Conservation (phyloP, 352 stramenopile species). For the Globisporangium takayamanum region DNA sequence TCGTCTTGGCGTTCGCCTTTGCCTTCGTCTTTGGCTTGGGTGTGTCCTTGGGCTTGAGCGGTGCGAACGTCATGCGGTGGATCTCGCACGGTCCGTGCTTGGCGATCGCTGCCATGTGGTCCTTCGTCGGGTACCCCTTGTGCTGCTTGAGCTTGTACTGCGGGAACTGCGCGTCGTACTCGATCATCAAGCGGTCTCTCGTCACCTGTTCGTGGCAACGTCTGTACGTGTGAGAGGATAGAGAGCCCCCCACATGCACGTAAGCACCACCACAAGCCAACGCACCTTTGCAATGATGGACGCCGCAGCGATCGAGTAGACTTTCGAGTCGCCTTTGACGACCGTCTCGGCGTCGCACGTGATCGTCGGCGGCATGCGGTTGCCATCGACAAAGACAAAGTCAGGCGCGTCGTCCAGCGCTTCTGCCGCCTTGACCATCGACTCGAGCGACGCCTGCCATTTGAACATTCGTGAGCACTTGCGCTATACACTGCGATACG, state of each 20-base stretch:
- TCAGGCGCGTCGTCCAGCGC: slow-evolving; percentile 43
- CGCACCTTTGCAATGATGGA: slow-evolving; percentile 94
- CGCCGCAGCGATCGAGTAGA: slow-evolving; percentile 96
- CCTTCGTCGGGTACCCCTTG: slow-evolving; percentile 96
- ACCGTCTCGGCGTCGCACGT: slow-evolving; percentile 83
- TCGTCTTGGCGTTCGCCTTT: slow-evolving; percentile 4
- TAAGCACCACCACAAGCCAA: neutral
- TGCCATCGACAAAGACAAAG: slow-evolving; percentile 95
- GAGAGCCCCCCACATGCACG: neutral
- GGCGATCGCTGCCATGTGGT: slow-evolving; percentile 87
- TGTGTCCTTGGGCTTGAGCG: slow-evolving; percentile 80
- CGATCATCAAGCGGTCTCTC: slow-evolving; percentile 95
- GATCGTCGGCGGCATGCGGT: slow-evolving; percentile 89
- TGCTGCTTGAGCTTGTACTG: slow-evolving; percentile 93
- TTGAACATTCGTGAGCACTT: neutral
- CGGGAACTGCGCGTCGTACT: slow-evolving; percentile 91
- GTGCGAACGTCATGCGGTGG: slow-evolving; percentile 95
- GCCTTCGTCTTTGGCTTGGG: slow-evolving; percentile 9
- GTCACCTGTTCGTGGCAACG: slow-evolving; percentile 60
- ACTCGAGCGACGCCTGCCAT: slow-evolving; percentile 87
- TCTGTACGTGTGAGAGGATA: neutral
- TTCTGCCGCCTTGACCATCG: slow-evolving; percentile 90
- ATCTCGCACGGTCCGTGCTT: slow-evolving; percentile 90
- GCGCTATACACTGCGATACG: neutral
- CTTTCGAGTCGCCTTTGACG: slow-evolving; percentile 93